These are phyloP conservation scores for Fusarium anguioides DNA, from an alignment of 2,329 filamentous ascomycete genomes.

Conservation along the genomic window DNA sequence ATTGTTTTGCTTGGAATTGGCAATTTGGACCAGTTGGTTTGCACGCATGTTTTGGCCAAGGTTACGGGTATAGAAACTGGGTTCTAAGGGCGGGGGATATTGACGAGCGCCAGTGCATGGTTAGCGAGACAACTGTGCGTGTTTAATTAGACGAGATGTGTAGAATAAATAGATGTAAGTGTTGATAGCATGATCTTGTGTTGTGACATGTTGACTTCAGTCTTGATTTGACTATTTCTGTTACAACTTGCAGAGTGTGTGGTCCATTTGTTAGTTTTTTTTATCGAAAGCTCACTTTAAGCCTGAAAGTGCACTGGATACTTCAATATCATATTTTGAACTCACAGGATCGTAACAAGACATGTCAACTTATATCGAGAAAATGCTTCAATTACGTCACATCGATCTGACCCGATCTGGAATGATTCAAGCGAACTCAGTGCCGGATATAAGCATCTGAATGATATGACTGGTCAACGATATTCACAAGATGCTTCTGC, in stretches of 20 bases:
- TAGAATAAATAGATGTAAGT: not conserved
- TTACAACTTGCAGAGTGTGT: too few relatives aligned
- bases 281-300: too few relatives aligned
- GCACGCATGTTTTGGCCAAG: not conserved
- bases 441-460: slow-evolving; percentile 51
- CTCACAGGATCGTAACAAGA: not conserved
- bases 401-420: slow-evolving; percentile 38
- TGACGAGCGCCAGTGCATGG: not conserved
- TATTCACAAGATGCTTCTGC: not conserved
- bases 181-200: not conserved
- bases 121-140: not conserved
- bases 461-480: not conserved
- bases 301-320: not conserved
- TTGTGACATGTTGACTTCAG: not conserved
- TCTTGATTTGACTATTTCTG: not conserved
- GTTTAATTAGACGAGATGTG: not conserved
- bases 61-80: not conserved
- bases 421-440: slow-evolving; percentile 53
- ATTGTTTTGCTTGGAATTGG: not conserved
- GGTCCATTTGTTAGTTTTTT: too few relatives aligned
- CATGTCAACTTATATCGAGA: not conserved
- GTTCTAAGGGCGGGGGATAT: not conserved
- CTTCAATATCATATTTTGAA: not conserved
- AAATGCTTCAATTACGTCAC: not conserved
- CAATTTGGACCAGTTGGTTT: not conserved